phyloP scores from a whole-genome alignment of 2,329 filamentous ascomycete species.

The Aspergillus transmontanensis region DNA sequence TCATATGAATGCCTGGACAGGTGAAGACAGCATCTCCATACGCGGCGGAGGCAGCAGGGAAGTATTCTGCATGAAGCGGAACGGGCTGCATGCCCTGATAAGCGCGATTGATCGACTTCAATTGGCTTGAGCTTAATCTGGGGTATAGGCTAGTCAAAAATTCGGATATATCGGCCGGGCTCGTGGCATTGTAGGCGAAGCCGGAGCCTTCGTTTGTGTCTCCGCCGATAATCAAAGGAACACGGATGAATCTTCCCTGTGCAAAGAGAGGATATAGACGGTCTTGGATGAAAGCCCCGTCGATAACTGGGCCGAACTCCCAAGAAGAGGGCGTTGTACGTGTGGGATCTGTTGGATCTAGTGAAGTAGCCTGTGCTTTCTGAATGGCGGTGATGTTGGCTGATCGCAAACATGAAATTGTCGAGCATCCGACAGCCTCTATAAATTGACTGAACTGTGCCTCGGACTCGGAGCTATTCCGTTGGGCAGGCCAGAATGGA shows the following conservation, averaged over 20 bases:
- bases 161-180: slow-evolving; percentile 48
- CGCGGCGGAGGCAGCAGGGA: slow-evolving; percentile 38
- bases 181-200: slow-evolving; percentile 53
- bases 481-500: slow-evolving; percentile 51
- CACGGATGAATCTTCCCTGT: slow-evolving; percentile 54
- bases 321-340: slow-evolving; percentile 45
- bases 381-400: slow-evolving; percentile 47
- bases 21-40: slow-evolving; percentile 55
- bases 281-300: slow-evolving; percentile 56
- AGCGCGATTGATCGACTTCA: slow-evolving; percentile 52
- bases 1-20: slow-evolving; percentile 48
- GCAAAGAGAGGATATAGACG: slow-evolving; percentile 54
- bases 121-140: slow-evolving; percentile 50
- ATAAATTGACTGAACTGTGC: slow-evolving; percentile 52
- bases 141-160: slow-evolving; percentile 63
- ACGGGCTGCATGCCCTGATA: slow-evolving; percentile 51
- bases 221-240: slow-evolving; percentile 56
- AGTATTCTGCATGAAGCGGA: slow-evolving; percentile 37
- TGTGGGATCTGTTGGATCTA: slow-evolving; percentile 43
- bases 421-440: slow-evolving; percentile 46
- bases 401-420: slow-evolving; percentile 49
- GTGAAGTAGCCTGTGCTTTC: slow-evolving; percentile 40
- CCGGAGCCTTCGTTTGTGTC: slow-evolving; percentile 48
- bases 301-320: slow-evolving; percentile 59
- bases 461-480: slow-evolving; percentile 49